Evolutionary conservation across 139 green algal genomes (phyloP).

Genomic region (Chlamydomonas asymmetrica): DNA sequence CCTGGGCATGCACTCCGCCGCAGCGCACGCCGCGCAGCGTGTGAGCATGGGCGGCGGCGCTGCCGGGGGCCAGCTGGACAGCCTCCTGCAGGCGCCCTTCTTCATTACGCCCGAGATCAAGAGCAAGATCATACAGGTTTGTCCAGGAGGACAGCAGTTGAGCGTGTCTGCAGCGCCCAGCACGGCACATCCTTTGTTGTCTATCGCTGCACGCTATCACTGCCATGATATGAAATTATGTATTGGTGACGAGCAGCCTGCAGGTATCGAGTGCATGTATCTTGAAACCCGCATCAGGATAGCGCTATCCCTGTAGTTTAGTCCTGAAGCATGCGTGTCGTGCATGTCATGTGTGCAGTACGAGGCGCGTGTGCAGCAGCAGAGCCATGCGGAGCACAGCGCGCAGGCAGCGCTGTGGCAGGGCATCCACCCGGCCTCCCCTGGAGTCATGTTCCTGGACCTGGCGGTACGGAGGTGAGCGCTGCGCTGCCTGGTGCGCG

Average conservation of each 20-base stretch:
- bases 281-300: no score
- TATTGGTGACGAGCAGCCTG: no score
- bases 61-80: not conserved
- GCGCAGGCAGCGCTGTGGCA: constrained; percentile 55
- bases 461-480: constrained; percentile 8
- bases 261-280: no score
- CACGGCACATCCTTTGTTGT: no score
- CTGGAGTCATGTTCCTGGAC: constrained; percentile 23
- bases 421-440: constrained; percentile 47
- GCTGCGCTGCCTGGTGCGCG: no score
- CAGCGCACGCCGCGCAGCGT: constrained; percentile 17
- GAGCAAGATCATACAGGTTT: constrained; percentile 62
- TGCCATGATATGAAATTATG: no score
- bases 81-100: constrained; percentile 57
- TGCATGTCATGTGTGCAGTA: no score
- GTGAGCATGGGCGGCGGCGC: not conserved
- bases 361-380: constrained; percentile 53
- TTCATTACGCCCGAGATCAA: constrained; percentile 71
- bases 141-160: no score
- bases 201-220: no score
- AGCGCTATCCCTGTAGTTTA: no score
- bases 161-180: not conserved
- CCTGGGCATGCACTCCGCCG: constrained; percentile 8
- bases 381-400: constrained; percentile 54
- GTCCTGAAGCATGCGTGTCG: no score